These are phyloP conservation scores for Diplogelasinospora grovesii DNA, from an alignment of 495 filamentous ascomycete species.

Conservation along the genomic window DNA sequence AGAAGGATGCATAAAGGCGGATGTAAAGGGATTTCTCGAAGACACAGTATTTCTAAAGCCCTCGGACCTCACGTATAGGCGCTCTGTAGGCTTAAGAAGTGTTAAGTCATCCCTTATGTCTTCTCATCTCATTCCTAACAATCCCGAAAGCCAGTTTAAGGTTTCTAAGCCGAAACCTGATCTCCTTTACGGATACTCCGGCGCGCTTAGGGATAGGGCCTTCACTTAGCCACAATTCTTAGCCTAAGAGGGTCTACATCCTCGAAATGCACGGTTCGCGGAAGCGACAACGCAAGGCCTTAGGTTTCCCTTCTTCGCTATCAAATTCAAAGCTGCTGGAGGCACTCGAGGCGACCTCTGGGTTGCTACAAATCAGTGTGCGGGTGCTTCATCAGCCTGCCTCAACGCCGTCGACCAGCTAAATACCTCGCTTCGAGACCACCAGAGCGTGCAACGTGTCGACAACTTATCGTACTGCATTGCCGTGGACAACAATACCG, in stretches of 20 bases:
- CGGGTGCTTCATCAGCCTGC: conserved; percentile 9
- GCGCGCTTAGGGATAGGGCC: conserved; percentile 2
- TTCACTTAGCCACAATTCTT: conserved; percentile 9
- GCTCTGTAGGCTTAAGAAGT: conserved; percentile 5
- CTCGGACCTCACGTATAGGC: conserved; percentile 3
- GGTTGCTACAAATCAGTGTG: conserved; percentile 12
- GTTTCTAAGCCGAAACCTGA: conserved; percentile 6
- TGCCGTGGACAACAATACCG: conserved; percentile 9
- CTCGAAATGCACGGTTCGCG: conserved; percentile 9
- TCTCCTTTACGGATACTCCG: conserved; percentile 7
- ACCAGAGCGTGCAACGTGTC: conserved; percentile 1
- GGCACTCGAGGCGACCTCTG: conserved; percentile 11
- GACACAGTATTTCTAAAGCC: conserved; percentile 4
- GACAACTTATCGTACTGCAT: conserved; percentile 7
- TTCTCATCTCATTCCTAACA: conserved; percentile 6
- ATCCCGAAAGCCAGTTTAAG: conserved; percentile 8
- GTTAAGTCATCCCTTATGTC: conserved; percentile 5
- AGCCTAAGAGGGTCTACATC: conserved; percentile 5
- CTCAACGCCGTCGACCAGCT: conserved; percentile 9
- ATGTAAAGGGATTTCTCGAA: conserved; percentile 5
- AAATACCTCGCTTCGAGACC: conserved; percentile 5
- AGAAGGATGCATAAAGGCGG: conserved; percentile 5
- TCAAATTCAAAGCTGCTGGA: conserved; percentile 11
- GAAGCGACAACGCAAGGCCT: conserved; percentile 8
- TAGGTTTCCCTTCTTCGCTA: conserved; percentile 12